A percentile compares a stretch with the other conserved stretches of the same genome.
These are phyloP conservation scores for Pigoraptor vietnamica DNA, from an alignment of 78 protist genomes.

Conservation along the genomic window DNA sequence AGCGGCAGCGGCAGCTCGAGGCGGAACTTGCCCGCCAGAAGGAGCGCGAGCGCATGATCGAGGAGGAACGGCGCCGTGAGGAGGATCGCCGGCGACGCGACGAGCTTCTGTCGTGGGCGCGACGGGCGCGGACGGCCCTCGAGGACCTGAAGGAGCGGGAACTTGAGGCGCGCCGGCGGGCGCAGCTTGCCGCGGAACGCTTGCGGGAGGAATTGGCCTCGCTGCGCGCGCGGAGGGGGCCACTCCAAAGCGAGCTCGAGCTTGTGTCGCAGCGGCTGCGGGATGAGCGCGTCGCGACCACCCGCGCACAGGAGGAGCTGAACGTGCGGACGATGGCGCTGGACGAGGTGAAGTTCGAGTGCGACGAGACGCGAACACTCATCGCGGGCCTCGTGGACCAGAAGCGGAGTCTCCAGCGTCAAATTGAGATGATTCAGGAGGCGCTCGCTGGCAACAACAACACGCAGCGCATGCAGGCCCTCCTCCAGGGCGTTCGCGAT, in stretches of 20 bases:
- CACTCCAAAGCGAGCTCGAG: neutral
- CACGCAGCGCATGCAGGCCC: neutral
- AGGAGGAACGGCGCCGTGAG: neutral
- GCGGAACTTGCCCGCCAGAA: neutral
- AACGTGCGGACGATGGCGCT: neutral
- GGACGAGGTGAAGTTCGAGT: neutral
- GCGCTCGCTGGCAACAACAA: neutral
- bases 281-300: neutral
- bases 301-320: neutral
- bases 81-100: neutral
- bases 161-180: neutral
- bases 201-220: neutral
- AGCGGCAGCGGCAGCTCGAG: neutral
- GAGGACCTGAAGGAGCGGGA: neutral
- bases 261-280: neutral
- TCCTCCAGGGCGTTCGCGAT: neutral
- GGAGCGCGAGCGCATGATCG: neutral
- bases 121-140: neutral
- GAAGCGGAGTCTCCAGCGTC: neutral
- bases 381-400: neutral
- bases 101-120: neutral
- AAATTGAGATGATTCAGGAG: neutral
- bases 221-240: neutral
- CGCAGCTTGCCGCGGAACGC: neutral
- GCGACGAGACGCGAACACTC: neutral